Conservation (phyloP, 2,329 filamentous ascomycete genomes). For the Lasiodiplodia sp. region DNA sequence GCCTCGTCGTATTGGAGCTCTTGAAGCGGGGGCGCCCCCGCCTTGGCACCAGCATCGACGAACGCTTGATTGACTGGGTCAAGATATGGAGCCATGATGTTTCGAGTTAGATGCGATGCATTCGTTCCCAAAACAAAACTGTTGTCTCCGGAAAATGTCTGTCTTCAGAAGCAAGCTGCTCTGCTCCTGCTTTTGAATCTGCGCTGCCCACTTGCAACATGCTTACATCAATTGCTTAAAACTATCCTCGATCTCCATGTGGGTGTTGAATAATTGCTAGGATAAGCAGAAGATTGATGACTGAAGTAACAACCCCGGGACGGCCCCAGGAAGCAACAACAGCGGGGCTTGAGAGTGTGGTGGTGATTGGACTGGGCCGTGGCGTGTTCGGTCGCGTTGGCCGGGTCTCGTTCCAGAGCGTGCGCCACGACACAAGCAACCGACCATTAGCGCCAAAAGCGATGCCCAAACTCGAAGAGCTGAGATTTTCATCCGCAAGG, state of each 20-base stretch:
- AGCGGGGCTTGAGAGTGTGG: conserved; percentile 8
- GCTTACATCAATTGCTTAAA: conserved; percentile 4
- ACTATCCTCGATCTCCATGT: background rate
- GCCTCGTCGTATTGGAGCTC: conserved; percentile 8
- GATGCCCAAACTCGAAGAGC: background rate
- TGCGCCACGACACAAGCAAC: conserved; percentile 9
- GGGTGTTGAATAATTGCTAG: conserved; percentile 17
- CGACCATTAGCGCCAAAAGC: conserved; percentile 14
- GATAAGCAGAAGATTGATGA: conserved; percentile 18
- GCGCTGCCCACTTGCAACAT: background rate
- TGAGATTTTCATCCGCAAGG: conserved; percentile 1
- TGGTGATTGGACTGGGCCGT: conserved; percentile 16
- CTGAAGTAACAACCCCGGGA: background rate
- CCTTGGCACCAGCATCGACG: conserved; percentile 10
- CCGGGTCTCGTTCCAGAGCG: conserved; percentile 21
- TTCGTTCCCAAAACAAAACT: too few relatives aligned
- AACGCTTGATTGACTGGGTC: conserved; percentile 19
- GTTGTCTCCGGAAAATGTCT: background rate
- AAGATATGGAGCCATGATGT: conserved; percentile 19
- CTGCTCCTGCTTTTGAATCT: conserved; percentile 12
- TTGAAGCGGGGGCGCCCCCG: conserved; percentile 1
- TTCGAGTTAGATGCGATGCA: too few relatives aligned
- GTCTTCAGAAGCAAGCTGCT: background rate
- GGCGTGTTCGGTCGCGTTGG: conserved; percentile 20
- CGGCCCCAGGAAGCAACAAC: background rate